Base-by-base conservation (phyloP, 805 yeast genomes). In the Yueomyces sp. region DNA sequence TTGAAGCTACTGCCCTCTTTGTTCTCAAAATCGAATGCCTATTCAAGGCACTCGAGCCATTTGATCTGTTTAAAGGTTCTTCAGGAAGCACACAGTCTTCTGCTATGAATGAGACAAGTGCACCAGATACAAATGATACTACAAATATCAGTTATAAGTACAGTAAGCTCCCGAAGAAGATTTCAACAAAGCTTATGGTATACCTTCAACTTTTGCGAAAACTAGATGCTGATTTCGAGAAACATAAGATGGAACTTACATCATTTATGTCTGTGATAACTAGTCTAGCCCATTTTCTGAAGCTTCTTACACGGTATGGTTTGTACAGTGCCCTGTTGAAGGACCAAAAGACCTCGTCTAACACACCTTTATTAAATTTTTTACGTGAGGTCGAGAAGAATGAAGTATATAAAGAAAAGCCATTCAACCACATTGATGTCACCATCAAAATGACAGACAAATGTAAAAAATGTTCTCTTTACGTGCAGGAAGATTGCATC, bases 261-360 rank as follows among this genome's bases (percentile, higher is more conserved):
- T 79, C 83, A 3, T 62, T 90, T 37, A 70, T 92, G 51, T 76
- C 90, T 0, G 77, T 88, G 8, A 88, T 88, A 4, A 85, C 96
- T 1, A 87, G 94, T 0, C 67, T 90, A 52, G 96, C 98, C 0
- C 97, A 92, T 59, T 90, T 87, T 61, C 68, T 92, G 53, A 92
- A 92, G 60, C 69, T 90, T 5, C 66, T 92, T 27, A 82, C 90
- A 4, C 69, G 96, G 49, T 77, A 77, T 54, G 92, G 96, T 0
- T 70, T 92, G 38, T 74, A 77, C 46, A 77, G 79, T 50, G 85
- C 96, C 0, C 66, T 92, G n/a, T 79, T 74, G 44, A 67, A 73
- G 44, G 83, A 84, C 59, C 75, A 73, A 50, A 53, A 69, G 3
- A 66, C 73, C 5, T 76, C 74, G 32, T 72, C 82, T 6, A 73